Percentiles rank a stretch among this genome's conserved stretches.
Evolutionary conservation across 108 stramenopile species (phyloP).

Genomic region (Conticribra weissflogii): DNA sequence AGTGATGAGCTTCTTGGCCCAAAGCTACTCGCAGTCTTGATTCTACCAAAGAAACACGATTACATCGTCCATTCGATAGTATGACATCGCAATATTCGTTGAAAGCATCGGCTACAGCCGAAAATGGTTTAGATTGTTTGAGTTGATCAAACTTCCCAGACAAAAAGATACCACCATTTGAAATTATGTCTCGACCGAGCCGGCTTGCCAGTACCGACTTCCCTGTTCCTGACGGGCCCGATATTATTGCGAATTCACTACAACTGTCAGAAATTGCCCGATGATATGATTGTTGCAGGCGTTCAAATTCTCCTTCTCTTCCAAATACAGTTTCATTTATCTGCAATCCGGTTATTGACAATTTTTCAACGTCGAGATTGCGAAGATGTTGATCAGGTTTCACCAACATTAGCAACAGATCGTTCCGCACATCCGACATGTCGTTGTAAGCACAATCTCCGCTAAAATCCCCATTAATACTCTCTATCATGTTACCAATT

Average conservation of each 20-base stretch:
- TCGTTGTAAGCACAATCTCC: conserved; percentile 10
- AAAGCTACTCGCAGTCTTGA: background rate
- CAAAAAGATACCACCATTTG: conserved; percentile 20
- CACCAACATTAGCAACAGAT: conserved; percentile 33
- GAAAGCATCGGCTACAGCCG: conserved; percentile 34
- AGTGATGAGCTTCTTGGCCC: conserved; percentile 8
- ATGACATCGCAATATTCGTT: conserved; percentile 22
- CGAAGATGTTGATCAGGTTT: conserved; percentile 19
- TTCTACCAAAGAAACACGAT: background rate
- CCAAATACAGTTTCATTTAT: conserved; percentile 14
- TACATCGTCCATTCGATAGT: background rate
- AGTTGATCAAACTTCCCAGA: conserved; percentile 37
- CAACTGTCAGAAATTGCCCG: conserved; percentile 17
- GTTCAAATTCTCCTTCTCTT: conserved; percentile 9
- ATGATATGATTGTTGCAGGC: conserved; percentile 4
- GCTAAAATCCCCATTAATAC: conserved; percentile 11
- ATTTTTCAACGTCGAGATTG: conserved; percentile 8
- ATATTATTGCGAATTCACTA: conserved; percentile 17
- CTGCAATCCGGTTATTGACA: conserved; percentile 17
- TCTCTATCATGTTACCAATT: conserved; percentile 22
- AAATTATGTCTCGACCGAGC: conserved; percentile 1
- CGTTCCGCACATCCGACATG: conserved; percentile 17
- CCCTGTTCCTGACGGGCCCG: conserved; percentile 31
- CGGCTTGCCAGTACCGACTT: conserved; percentile 31
- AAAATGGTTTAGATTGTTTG: conserved; percentile 31